These are phyloP conservation scores for Monocercomonoides exilis DNA, from an alignment of 78 protist species.

Conservation along the genomic window DNA sequence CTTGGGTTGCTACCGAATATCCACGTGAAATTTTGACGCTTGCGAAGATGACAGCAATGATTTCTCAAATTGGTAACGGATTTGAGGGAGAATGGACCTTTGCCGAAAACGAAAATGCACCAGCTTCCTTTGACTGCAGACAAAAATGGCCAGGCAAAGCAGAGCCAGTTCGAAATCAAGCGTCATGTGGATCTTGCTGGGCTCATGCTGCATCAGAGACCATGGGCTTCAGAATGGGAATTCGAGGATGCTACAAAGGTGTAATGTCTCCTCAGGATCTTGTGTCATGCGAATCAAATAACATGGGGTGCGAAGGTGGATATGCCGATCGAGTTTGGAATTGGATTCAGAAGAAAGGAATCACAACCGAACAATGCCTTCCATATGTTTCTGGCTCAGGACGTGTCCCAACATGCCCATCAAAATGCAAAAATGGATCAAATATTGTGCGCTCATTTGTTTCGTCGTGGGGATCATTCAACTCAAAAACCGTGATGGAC, in stretches of 20 bases:
- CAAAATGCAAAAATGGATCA: not conserved
- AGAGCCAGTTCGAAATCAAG: conserved; percentile 25
- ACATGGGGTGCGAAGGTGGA: conserved; percentile 16
- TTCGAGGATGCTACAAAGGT: not conserved
- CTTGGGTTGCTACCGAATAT: too few species aligned
- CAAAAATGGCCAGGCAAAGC: not conserved
- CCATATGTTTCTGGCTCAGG: conserved; percentile 20
- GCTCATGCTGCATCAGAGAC: conserved; percentile 30
- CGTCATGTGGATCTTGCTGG: conserved; percentile 42
- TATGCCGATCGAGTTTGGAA: not conserved
- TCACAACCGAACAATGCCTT: conserved; percentile 4
- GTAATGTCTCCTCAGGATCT: conserved; percentile 21
- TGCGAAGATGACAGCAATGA: too few species aligned
- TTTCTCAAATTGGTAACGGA: too few species aligned
- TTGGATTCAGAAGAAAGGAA: not conserved
- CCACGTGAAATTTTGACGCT: too few species aligned
- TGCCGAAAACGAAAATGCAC: too few species aligned
- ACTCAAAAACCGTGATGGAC: not conserved
- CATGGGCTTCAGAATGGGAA: not conserved
- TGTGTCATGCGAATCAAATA: conserved; percentile 6
- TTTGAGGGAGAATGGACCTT: too few species aligned
- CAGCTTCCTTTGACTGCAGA: not conserved
- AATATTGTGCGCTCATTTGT: not conserved
- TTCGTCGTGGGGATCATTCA: not conserved
- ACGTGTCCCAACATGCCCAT: not conserved